Base-by-base conservation (phyloP, 805 yeast species). In the Starmerella ratchasimensis region DNA sequence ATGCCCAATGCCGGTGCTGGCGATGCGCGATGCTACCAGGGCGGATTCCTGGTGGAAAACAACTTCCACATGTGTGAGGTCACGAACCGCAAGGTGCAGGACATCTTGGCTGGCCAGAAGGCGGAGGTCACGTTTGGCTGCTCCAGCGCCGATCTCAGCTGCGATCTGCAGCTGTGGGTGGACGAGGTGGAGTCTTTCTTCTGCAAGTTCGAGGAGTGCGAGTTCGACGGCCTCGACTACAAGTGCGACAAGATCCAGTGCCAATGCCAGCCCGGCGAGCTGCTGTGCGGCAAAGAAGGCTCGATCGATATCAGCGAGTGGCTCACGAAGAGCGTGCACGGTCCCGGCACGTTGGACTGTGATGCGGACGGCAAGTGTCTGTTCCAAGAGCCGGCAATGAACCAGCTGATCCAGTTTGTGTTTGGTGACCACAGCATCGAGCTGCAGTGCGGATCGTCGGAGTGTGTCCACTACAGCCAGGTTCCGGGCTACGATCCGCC, bases 131-230 rank as follows among this genome's bases (percentile, higher is more conserved):
- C 95, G 0, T 88, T 90, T 59, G 71, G 83, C 28, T 90, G 98
- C 63, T 75, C 81, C 53, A 72, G 66, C 49, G 68, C 78, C 1
- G 62, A 72, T 0, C 68, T 60, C 14, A 58, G 58, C 9, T 90
- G 98, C 60, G 75, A 83, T 55, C 83, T 90, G 61, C 97, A 90
- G 58, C 83, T 90, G 55, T 90, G 98, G 98, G 82, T 90, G 46
- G 95, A 77, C 48, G 73, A 83, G 56, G 63, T 68, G 31, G 98
- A 90, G 57, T 77, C 93, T 42, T 90, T 90, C 57, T 90, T 72
- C 57, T 90, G 98, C 63, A 90, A 78, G 33, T 68, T 90, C 47
- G 59, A 67, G 37, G 60, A 65, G n/a, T 90, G 98, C 63, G 65
- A 67, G 11, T 80, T 76, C 51, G 66, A 76, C 26, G 47, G 47